A percentile compares a stretch with the other conserved stretches of the same genome.
Conservation (phyloP, 1,139 yeast genomes). For the Blastobotrys buckinghamii region DNA sequence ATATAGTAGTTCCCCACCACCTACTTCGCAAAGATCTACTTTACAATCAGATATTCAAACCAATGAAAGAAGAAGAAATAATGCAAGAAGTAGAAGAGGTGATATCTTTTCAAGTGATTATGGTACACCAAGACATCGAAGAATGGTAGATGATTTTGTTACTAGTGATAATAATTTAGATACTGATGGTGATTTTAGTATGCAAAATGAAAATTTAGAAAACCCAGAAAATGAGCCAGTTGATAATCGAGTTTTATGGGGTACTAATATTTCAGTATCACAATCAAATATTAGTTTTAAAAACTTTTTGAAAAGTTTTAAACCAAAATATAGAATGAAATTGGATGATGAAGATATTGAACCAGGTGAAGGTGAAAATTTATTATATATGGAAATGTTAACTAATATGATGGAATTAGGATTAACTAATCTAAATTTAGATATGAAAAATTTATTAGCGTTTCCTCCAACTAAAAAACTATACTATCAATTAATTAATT, state of each 20-base stretch:
- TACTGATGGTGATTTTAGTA: slow-evolving; percentile 4
- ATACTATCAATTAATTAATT: slow-evolving; percentile 78
- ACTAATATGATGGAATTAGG: slow-evolving; percentile 74
- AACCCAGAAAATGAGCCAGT: slow-evolving; percentile 49
- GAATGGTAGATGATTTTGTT: slow-evolving; percentile 28
- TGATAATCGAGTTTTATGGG: slow-evolving; percentile 94
- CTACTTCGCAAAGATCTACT: slow-evolving; percentile 9
- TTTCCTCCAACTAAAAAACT: slow-evolving; percentile 72
- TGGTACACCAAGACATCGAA: slow-evolving; percentile 45
- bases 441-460: slow-evolving; percentile 71
- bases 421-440: slow-evolving; percentile 75
- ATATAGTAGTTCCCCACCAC: slow-evolving; percentile 41
- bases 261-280: slow-evolving; percentile 90
- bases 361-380: slow-evolving; percentile 61
- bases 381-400: slow-evolving; percentile 67
- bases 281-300: slow-evolving; percentile 78
- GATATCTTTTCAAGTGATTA: slow-evolving; percentile 53
- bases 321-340: slow-evolving; percentile 63
- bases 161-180: not conserved
- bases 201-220: not conserved
- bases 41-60: slow-evolving; percentile 4
- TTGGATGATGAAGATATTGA: slow-evolving; percentile 46
- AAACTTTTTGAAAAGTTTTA: slow-evolving; percentile 78
- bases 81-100: slow-evolving; percentile 38
- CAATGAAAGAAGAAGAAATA: slow-evolving; percentile 7